Evolutionary conservation across 768 basidiomycete genomes (phyloP).

Genomic region (Tremella fuciformis): DNA sequence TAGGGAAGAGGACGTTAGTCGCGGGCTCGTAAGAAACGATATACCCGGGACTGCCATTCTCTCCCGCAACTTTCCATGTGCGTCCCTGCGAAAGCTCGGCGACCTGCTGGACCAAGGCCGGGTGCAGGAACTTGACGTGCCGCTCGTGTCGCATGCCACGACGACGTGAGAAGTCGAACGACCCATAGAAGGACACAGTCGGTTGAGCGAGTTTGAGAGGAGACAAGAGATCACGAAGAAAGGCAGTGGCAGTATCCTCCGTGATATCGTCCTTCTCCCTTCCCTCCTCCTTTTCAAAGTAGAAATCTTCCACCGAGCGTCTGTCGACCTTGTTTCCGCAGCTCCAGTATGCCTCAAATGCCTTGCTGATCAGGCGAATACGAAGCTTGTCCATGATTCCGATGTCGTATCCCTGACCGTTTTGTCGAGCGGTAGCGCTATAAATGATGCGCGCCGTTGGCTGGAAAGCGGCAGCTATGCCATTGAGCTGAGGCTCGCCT

Average conservation of each 20-base stretch:
- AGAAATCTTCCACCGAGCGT: background rate
- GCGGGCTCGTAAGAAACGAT: background rate
- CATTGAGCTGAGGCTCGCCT: too few relatives aligned
- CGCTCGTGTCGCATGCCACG: background rate
- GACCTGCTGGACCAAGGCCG: background rate
- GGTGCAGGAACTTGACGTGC: background rate
- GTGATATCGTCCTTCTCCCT: background rate
- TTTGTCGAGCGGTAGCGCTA: too few relatives aligned
- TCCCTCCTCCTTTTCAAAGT: background rate
- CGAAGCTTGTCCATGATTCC: too few relatives aligned
- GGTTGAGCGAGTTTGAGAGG: background rate
- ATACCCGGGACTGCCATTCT: background rate
- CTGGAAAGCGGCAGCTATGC: too few relatives aligned
- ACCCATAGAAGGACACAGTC: background rate
- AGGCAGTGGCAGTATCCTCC: background rate
- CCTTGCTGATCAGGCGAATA: too few relatives aligned
- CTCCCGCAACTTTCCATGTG: too few relatives aligned
- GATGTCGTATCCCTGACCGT: too few relatives aligned
- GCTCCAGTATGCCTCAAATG: background rate
- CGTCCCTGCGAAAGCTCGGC: too few relatives aligned
- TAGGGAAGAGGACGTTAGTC: background rate
- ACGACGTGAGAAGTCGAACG: background rate
- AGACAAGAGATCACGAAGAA: background rate
- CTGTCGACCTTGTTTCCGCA: background rate
- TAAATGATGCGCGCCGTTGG: too few relatives aligned